A percentile compares a stretch with the other conserved stretches of the same genome.
phyloP scores from a whole-genome alignment of 345 rosid genomes.

The Barbarea vulgaris region DNA sequence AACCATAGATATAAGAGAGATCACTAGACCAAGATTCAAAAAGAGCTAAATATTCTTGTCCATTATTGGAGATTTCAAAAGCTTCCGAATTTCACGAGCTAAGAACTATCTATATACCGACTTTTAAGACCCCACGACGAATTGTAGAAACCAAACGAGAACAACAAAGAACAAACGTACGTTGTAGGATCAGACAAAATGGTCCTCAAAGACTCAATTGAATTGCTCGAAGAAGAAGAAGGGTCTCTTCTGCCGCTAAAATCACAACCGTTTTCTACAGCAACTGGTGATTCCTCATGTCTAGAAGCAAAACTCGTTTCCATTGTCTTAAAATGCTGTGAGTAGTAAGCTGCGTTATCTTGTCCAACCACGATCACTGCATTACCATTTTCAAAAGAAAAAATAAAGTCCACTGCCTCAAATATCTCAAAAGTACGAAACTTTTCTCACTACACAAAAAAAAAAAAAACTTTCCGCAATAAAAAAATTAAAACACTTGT shows the following conservation, averaged over 20 bases:
- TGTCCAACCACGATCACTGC: conserved; percentile 57
- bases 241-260: conserved; percentile 75
- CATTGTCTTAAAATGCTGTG: conserved; percentile 58
- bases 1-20: background rate
- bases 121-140: background rate
- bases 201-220: conserved; percentile 73
- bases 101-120: too few relatives aligned
- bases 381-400: background rate
- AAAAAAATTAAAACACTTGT: background rate
- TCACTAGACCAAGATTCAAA: background rate
- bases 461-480: background rate
- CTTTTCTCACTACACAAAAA: background rate
- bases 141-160: conserved; percentile 1
- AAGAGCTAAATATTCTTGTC: background rate
- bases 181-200: conserved; percentile 79
- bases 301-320: conserved; percentile 55
- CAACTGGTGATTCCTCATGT: conserved; percentile 52
- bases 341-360: conserved; percentile 62
- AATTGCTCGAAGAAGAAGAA: conserved; percentile 43
- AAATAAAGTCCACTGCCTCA: conserved; percentile 30
- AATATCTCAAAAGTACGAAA: conserved; percentile 17
- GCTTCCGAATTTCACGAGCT: background rate
- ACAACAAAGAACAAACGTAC: conserved; percentile 46
- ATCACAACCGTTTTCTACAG: conserved; percentile 64
- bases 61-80: background rate